phyloP scores from a whole-genome alignment of 2,329 filamentous ascomycete genomes.

The Colletotrichum tanaceti region DNA sequence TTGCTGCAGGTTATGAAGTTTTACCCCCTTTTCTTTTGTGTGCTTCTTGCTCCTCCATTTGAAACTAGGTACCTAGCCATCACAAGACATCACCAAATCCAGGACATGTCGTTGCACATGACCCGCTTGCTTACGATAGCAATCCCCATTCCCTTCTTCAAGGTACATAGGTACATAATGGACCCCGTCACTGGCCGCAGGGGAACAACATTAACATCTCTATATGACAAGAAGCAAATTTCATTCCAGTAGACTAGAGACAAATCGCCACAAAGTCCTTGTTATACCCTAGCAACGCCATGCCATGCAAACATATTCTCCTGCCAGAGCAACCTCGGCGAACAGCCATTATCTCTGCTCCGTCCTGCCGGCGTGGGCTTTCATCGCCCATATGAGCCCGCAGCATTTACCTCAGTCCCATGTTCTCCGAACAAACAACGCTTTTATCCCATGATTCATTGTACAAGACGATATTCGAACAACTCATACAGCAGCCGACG shows the following conservation, averaged over 20 bases:
- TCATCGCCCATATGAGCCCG: slow-evolving; percentile 13
- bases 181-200: neutral
- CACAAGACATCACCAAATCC: neutral
- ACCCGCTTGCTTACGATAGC: slow-evolving; percentile 14
- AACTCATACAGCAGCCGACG: neutral
- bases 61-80: no score
- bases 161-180: neutral
- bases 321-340: slow-evolving; percentile 15
- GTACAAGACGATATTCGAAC: slow-evolving; percentile 24
- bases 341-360: slow-evolving; percentile 6
- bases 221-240: slow-evolving; percentile 4
- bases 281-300: slow-evolving; percentile 39
- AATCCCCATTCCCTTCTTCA: neutral
- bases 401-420: slow-evolving; percentile 16
- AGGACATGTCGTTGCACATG: slow-evolving; percentile 13
- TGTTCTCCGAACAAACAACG: slow-evolving; percentile 33
- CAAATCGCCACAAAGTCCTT: slow-evolving; percentile 23
- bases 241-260: slow-evolving; percentile 24
- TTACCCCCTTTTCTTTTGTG: neutral
- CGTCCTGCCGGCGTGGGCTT: neutral
- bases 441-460: slow-evolving; percentile 37
- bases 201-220: neutral
- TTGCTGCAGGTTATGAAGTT: neutral
- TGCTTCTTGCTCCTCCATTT: no score
- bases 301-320: slow-evolving; percentile 40